Evolutionary conservation across 768 basidiomycete species (phyloP).

Genomic region (Lactarius hengduanensis): DNA sequence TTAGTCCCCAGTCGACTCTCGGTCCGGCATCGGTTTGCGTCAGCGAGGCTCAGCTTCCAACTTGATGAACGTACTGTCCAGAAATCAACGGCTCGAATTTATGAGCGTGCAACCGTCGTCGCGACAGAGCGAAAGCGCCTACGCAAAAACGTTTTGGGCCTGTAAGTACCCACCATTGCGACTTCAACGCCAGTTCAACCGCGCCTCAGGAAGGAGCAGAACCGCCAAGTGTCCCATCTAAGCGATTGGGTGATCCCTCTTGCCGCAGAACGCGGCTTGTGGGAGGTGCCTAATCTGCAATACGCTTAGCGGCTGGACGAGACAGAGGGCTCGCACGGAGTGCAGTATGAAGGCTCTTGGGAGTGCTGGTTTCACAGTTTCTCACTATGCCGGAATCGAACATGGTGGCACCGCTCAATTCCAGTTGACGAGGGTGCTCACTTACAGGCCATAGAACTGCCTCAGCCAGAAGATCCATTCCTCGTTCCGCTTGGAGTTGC

Average conservation of each 20-base stretch:
- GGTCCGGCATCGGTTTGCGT: conserved; percentile 51
- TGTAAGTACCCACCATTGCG: conserved; percentile 44
- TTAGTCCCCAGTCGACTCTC: conserved; percentile 52
- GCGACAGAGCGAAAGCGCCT: conserved; percentile 68
- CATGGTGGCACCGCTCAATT: too few species aligned
- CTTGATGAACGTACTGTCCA: conserved; percentile 60
- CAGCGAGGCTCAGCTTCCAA: conserved; percentile 59
- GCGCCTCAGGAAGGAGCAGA: conserved; percentile 63
- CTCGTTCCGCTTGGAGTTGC: too few species aligned
- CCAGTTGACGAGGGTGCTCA: too few species aligned
- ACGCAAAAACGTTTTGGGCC: conserved; percentile 68
- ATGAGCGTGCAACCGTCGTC: conserved; percentile 63
- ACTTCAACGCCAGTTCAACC: neutral
- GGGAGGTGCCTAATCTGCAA: conserved; percentile 56
- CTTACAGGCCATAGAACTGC: too few species aligned
- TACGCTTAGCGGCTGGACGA: conserved; percentile 81
- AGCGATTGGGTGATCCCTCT: conserved; percentile 60
- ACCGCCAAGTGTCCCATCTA: conserved; percentile 61
- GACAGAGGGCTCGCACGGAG: conserved; percentile 86
- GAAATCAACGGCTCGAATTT: conserved; percentile 60
- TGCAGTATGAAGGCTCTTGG: conserved; percentile 55
- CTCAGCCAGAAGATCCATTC: too few species aligned
- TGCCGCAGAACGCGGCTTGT: conserved; percentile 77
- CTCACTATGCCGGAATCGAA: too few species aligned
- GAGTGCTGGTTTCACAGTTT: too few species aligned